Conservation (phyloP, 495 filamentous ascomycete species). For the Neurospora sp. region DNA sequence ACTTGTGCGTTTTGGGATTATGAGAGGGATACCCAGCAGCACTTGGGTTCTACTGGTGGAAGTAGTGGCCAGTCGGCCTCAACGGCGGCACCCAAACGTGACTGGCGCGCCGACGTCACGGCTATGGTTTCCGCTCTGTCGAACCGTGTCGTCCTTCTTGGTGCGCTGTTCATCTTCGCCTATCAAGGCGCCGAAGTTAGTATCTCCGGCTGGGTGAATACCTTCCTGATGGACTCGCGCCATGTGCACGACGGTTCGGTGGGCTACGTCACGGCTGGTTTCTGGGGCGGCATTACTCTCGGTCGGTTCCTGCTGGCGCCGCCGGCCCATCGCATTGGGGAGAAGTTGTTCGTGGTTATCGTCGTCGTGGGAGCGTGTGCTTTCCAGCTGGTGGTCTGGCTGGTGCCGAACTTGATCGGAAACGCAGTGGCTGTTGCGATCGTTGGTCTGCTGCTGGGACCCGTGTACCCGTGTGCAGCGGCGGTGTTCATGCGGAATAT, state of each 20-base stretch:
- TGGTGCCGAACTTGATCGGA: conserved; percentile 60
- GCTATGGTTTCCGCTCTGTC: conserved; percentile 36
- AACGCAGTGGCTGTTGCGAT: conserved; percentile 60
- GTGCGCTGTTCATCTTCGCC: conserved; percentile 68
- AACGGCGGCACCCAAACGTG: no score
- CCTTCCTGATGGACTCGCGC: conserved; percentile 63
- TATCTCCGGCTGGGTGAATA: conserved; percentile 74
- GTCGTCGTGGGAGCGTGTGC: conserved; percentile 48
- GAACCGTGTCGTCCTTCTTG: conserved; percentile 54
- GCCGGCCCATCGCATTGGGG: conserved; percentile 53
- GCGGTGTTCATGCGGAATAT: conserved; percentile 56
- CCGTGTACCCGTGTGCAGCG: conserved; percentile 63
- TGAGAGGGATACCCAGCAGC: conserved; percentile 27
- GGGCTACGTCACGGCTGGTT: conserved; percentile 74
- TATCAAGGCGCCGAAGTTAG: conserved; percentile 75
- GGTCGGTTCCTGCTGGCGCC: conserved; percentile 61
- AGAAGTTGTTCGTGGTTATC: conserved; percentile 53
- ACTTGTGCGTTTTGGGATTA: conserved; percentile 51
- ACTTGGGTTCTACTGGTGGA: conserved; percentile 10
- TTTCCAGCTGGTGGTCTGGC: conserved; percentile 67
- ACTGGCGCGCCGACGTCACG: conserved; percentile 5
- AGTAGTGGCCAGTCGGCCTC: no score
- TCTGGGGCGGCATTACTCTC: conserved; percentile 72
- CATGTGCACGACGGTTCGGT: conserved; percentile 54
- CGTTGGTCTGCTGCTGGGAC: conserved; percentile 70